These are phyloP conservation scores for Colletotrichum sojae DNA, from an alignment of 2,329 filamentous ascomycete genomes.

Conservation along the genomic window DNA sequence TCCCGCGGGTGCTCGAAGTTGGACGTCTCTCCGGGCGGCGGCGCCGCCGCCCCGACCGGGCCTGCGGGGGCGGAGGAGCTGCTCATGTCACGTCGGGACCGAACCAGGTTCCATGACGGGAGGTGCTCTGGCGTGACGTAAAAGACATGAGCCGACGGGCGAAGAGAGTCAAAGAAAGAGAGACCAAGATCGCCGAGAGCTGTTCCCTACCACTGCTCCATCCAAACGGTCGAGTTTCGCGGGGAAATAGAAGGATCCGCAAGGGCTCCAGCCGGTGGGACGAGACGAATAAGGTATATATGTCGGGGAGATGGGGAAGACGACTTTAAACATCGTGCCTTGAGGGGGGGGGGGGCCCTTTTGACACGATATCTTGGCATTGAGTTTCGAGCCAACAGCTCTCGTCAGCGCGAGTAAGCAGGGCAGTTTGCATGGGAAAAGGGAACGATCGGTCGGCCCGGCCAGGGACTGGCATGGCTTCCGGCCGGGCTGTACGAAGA, in stretches of 20 bases:
- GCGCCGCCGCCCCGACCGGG: slow-evolving; percentile 33
- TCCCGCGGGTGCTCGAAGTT: slow-evolving; percentile 37
- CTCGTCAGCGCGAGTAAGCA: slow-evolving; percentile 9
- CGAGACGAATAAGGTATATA: not conserved
- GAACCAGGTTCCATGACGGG: slow-evolving; percentile 26
- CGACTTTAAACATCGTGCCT: not conserved
- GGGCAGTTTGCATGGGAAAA: not conserved
- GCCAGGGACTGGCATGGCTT: too few relatives aligned
- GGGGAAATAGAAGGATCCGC: too few relatives aligned
- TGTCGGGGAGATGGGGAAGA: not conserved
- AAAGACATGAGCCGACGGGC: not conserved
- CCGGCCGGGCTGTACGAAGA: too few relatives aligned
- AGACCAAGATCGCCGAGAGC: not conserved
- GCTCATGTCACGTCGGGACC: slow-evolving; percentile 21
- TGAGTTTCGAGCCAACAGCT: slow-evolving; percentile 17
- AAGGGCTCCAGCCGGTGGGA: not conserved
- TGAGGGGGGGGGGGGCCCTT: not conserved
- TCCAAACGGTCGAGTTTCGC: not conserved
- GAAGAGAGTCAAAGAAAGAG: not conserved
- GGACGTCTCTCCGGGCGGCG: slow-evolving; percentile 37
- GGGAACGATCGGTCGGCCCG: not conserved
- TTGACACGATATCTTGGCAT: slow-evolving; percentile 20
- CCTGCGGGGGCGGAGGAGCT: slow-evolving; percentile 10
- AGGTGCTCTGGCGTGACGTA: not conserved
- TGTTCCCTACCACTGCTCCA: not conserved